These are phyloP conservation scores for Nemophila menziesii DNA, from an alignment of 257 asterid species.

Conservation along the genomic window DNA sequence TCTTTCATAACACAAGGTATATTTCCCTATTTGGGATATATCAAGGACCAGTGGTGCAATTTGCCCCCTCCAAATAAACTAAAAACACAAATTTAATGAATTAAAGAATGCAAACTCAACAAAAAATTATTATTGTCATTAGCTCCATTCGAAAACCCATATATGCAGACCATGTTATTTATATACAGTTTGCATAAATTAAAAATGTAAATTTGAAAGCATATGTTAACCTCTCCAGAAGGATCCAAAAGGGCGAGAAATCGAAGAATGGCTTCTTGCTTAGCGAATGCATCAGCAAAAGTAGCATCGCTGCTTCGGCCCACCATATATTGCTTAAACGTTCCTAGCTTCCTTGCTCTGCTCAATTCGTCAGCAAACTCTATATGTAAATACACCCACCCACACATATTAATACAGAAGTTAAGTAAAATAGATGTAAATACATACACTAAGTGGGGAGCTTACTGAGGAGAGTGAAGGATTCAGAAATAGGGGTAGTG, in stretches of 20 bases:
- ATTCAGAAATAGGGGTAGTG: constrained; percentile 17
- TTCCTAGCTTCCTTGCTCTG: constrained; percentile 61
- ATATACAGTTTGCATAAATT: background rate
- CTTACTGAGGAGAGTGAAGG: constrained; percentile 74
- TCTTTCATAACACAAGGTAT: too few relatives aligned
- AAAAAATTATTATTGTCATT: too few relatives aligned
- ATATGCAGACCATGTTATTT: background rate
- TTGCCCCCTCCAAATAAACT: background rate
- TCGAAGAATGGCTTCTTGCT: constrained; percentile 71
- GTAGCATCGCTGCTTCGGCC: constrained; percentile 74
- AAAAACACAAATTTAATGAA: background rate
- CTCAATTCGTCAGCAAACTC: constrained; percentile 80
- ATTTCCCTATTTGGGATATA: too few relatives aligned
- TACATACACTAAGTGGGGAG: background rate
- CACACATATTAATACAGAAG: background rate
- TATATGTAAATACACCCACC: constrained; percentile 2
- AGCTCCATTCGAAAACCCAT: background rate
- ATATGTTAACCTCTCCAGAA: constrained; percentile 58
- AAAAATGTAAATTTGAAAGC: background rate
- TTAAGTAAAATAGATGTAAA: background rate
- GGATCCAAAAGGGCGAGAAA: constrained; percentile 66
- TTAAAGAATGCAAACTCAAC: too few relatives aligned
- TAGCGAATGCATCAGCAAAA: constrained; percentile 55
- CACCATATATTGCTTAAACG: constrained; percentile 53
- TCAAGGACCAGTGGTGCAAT: too few relatives aligned